These are phyloP conservation scores for Themeda triandra DNA, from an alignment of 176 grass and related monocot species.

Conservation along the genomic window DNA sequence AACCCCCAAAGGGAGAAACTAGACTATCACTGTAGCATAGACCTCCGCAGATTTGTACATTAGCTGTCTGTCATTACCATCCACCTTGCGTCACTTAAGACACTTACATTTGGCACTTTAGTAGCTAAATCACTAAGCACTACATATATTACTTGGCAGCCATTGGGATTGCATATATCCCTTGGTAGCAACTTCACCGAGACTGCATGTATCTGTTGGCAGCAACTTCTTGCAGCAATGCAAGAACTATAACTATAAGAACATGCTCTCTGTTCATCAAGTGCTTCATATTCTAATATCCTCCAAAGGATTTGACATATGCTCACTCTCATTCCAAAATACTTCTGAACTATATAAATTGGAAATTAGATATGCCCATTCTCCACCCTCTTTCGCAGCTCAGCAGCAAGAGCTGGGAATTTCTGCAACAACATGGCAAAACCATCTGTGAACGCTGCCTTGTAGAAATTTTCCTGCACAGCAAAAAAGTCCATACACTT, in stretches of 20 bases:
- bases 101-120: background rate
- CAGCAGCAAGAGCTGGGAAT: background rate
- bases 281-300: background rate
- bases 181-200: background rate
- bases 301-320: background rate
- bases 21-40: background rate
- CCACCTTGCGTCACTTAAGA: background rate
- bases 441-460: constrained; percentile 11
- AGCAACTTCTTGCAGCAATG: background rate
- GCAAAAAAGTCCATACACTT: constrained; percentile 44
- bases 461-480: constrained; percentile 29
- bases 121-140: background rate
- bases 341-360: too few species aligned
- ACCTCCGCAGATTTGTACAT: background rate
- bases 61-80: background rate
- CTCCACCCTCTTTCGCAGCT: background rate
- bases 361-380: too few species aligned
- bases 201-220: background rate
- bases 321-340: too few species aligned
- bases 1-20: background rate
- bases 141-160: background rate
- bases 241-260: background rate
- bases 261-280: background rate
- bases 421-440: background rate
- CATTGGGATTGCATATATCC: background rate